phyloP scores from a whole-genome alignment of 176 grass and related monocot genomes.

The Aegilops longissima region DNA sequence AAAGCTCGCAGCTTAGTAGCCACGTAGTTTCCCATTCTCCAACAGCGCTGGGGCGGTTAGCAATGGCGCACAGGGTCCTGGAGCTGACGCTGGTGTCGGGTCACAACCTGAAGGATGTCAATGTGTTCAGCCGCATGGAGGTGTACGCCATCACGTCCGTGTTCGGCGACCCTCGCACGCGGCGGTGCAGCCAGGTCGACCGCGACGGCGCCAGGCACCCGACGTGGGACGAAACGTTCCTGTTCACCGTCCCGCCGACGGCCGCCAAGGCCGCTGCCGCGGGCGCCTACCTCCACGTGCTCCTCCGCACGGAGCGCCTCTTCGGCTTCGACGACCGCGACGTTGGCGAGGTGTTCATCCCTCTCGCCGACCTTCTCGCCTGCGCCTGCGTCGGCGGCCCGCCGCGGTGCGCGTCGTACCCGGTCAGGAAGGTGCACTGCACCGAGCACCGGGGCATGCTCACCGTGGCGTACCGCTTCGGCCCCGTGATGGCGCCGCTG shows the following conservation, averaged over 20 bases:
- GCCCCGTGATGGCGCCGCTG: not conserved
- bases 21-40: not conserved
- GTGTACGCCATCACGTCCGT: conserved; percentile 44
- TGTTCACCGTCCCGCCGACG: conserved; percentile 32
- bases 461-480: conserved; percentile 43
- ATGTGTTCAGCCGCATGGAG: conserved; percentile 48
- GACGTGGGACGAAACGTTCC: conserved; percentile 42
- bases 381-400: not conserved
- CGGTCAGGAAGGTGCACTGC: conserved; percentile 30
- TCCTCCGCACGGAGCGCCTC: conserved; percentile 48
- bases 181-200: conserved; percentile 32
- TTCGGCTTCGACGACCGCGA: conserved; percentile 32
- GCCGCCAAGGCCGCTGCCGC: not conserved
- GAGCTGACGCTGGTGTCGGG: conserved; percentile 53
- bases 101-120: conserved; percentile 47
- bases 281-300: conserved; percentile 31
- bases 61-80: conserved; percentile 46
- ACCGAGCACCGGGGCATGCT: conserved; percentile 33
- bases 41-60: not conserved
- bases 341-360: conserved; percentile 42
- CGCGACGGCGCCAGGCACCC: conserved; percentile 40
- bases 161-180: conserved; percentile 14
- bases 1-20: not conserved
- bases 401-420: conserved; percentile 30
- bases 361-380: conserved; percentile 26